Conservation (phyloP, 208 protist genomes). For the Crithidia acanthocephali region DNA sequence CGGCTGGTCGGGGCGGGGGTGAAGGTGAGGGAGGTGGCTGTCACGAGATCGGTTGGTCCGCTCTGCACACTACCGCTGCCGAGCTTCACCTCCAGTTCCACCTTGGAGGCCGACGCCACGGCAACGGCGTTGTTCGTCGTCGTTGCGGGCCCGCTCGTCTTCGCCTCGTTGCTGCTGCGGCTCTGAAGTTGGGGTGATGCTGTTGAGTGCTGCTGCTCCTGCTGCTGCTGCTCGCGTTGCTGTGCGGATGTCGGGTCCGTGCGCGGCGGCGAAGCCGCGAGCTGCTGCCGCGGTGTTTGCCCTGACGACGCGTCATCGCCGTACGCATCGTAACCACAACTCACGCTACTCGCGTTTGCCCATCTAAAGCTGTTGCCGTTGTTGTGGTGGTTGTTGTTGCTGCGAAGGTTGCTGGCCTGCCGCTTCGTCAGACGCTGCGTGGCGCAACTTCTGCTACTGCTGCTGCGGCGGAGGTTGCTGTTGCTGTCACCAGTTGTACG, state of each 20-base stretch:
- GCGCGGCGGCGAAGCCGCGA: no score
- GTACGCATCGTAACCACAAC: neutral
- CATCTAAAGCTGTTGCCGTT: neutral
- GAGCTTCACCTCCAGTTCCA: neutral
- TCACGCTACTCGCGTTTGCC: neutral
- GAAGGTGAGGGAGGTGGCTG: conserved; percentile 1
- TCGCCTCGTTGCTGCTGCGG: no score
- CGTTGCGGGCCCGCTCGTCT: no score
- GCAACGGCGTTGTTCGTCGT: neutral
- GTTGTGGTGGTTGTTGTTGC: neutral
- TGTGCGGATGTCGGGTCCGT: no score
- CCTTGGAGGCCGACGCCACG: no score
- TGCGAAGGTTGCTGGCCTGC: no score
- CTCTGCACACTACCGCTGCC: conserved; percentile 1
- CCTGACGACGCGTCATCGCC: neutral
- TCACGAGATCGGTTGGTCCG: neutral
- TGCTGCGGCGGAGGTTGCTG: neutral
- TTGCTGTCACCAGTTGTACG: neutral
- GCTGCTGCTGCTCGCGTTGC: no score
- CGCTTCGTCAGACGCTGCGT: no score
- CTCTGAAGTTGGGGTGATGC: neutral
- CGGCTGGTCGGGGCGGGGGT: neutral
- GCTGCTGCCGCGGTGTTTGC: neutral
- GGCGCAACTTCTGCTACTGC: neutral
- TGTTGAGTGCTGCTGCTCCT: neutral